These are phyloP conservation scores for Schwanniomyces occidentalis DNA, from an alignment of 805 yeast species.

Conservation along the genomic window DNA sequence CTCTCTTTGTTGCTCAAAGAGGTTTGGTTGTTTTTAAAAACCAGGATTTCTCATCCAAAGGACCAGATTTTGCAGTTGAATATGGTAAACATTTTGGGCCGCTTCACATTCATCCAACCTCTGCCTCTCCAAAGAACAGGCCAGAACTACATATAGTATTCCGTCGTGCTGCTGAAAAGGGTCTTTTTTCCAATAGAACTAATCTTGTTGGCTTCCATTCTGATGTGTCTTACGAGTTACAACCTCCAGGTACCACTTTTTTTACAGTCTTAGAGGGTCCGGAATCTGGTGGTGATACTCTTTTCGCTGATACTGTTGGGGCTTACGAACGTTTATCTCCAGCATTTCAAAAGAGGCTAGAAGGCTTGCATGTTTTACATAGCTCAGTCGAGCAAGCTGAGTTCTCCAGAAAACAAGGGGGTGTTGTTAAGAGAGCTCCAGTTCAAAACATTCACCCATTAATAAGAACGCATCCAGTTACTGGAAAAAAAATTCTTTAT, in stretches of 20 bases:
- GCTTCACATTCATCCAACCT: slow-evolving; percentile 48
- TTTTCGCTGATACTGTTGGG: slow-evolving; percentile 39
- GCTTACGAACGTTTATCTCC: slow-evolving; percentile 42
- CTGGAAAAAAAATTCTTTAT: slow-evolving; percentile 36
- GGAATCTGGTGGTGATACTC: slow-evolving; percentile 41
- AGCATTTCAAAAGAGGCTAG: slow-evolving; percentile 33
- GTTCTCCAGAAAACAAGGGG: slow-evolving; percentile 23
- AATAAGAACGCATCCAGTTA: slow-evolving; percentile 40
- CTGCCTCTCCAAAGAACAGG: slow-evolving; percentile 34
- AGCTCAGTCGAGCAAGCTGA: slow-evolving; percentile 38
- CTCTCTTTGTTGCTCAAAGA: slow-evolving; percentile 62
- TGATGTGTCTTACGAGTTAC: slow-evolving; percentile 41
- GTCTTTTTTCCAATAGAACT: slow-evolving; percentile 19
- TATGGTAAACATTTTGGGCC: slow-evolving; percentile 37
- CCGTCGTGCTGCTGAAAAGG: slow-evolving; percentile 20
- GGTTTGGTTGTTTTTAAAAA: slow-evolving; percentile 67
- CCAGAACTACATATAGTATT: slow-evolving; percentile 33
- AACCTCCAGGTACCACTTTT: slow-evolving; percentile 41
- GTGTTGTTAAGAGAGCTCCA: slow-evolving; percentile 34
- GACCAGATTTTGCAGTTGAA: slow-evolving; percentile 32
- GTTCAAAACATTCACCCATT: slow-evolving; percentile 39
- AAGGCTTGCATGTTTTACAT: slow-evolving; percentile 37
- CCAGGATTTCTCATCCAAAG: slow-evolving; percentile 55
- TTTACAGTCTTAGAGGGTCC: slow-evolving; percentile 39
- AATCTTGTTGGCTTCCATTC: slow-evolving; percentile 36